A percentile compares a stretch with the other conserved stretches of the same genome.
Conservation (phyloP, 2,329 filamentous ascomycete species). For the Phaeomoniella chlamydospora region DNA sequence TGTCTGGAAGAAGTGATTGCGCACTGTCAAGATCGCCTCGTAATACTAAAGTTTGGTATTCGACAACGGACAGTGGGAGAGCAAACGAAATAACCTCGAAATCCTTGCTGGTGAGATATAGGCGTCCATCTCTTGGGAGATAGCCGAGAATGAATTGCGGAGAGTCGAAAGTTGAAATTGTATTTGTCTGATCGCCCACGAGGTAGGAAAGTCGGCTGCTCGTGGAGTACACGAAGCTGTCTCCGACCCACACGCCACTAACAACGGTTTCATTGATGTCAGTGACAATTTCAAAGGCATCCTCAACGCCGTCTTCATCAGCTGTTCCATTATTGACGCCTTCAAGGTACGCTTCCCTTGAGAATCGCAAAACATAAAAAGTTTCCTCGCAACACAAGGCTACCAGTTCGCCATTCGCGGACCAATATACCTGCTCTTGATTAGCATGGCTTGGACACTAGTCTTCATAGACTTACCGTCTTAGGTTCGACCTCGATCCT, state of each 20-base stretch:
- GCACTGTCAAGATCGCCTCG: slow-evolving; percentile 88
- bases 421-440: slow-evolving; percentile 73
- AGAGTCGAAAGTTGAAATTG: slow-evolving; percentile 90
- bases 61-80: slow-evolving; percentile 80
- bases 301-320: slow-evolving; percentile 84
- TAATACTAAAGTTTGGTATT: slow-evolving; percentile 92
- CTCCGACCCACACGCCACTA: slow-evolving; percentile 94
- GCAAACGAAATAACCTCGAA: slow-evolving; percentile 81
- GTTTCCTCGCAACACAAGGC: slow-evolving; percentile 87
- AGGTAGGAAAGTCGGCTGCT: slow-evolving; percentile 94
- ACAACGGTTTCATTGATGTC: slow-evolving; percentile 88
- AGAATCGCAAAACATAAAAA: slow-evolving; percentile 88
- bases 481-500: slow-evolving; percentile 71
- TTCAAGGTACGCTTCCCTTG: slow-evolving; percentile 72
- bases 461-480: slow-evolving; percentile 27
- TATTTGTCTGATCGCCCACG: slow-evolving; percentile 95
- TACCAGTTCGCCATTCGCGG: slow-evolving; percentile 86
- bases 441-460: slow-evolving; percentile 1
- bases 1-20: slow-evolving; percentile 66
- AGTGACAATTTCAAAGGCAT: slow-evolving; percentile 90
- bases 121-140: slow-evolving; percentile 83
- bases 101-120: slow-evolving; percentile 94
- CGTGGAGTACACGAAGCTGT: slow-evolving; percentile 99
- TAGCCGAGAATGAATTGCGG: slow-evolving; percentile 93
- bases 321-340: slow-evolving; percentile 69